These are phyloP conservation scores for Paracamarosporium sp. DNA, from an alignment of 2,329 filamentous ascomycete genomes.

Conservation along the genomic window DNA sequence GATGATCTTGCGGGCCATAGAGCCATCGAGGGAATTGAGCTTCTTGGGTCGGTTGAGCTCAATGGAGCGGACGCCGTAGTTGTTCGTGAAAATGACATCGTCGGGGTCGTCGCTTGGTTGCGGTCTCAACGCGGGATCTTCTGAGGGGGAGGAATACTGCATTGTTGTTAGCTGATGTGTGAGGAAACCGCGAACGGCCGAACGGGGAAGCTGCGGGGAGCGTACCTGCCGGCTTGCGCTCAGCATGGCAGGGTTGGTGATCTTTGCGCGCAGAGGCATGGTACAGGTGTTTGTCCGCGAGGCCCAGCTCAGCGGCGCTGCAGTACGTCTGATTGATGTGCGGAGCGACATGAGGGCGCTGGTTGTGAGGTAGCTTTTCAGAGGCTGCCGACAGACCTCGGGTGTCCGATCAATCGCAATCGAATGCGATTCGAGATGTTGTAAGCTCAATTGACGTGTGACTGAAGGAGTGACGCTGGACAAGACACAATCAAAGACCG, in stretches of 20 bases:
- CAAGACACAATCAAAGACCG: neutral
- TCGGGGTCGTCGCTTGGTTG: conserved; percentile 75
- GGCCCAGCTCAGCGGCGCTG: conserved; percentile 48
- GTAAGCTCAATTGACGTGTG: conserved; percentile 13
- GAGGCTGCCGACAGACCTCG: conserved; percentile 43
- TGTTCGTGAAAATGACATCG: conserved; percentile 90
- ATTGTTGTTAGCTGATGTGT: conserved; percentile 17
- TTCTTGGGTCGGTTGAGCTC: conserved; percentile 94
- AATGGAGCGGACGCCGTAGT: conserved; percentile 88
- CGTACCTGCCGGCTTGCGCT: conserved; percentile 60
- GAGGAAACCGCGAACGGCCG: neutral
- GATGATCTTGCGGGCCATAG: conserved; percentile 94
- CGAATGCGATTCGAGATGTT: conserved; percentile 13
- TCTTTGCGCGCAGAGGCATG: conserved; percentile 85
- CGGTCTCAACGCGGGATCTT: conserved; percentile 54
- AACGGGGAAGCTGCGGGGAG: conserved; percentile 11
- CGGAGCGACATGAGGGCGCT: conserved; percentile 53
- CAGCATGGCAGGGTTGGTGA: conserved; percentile 65
- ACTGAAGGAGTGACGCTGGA: conserved; percentile 2
- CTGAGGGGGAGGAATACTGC: conserved; percentile 44
- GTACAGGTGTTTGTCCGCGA: conserved; percentile 40
- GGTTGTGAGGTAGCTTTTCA: conserved; percentile 37
- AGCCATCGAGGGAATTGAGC: conserved; percentile 89
- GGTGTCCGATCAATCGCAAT: conserved; percentile 35
- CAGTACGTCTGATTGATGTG: conserved; percentile 47